These are phyloP conservation scores for Fusarium sp. DNA, from an alignment of 2,329 filamentous ascomycete genomes.

Conservation along the genomic window DNA sequence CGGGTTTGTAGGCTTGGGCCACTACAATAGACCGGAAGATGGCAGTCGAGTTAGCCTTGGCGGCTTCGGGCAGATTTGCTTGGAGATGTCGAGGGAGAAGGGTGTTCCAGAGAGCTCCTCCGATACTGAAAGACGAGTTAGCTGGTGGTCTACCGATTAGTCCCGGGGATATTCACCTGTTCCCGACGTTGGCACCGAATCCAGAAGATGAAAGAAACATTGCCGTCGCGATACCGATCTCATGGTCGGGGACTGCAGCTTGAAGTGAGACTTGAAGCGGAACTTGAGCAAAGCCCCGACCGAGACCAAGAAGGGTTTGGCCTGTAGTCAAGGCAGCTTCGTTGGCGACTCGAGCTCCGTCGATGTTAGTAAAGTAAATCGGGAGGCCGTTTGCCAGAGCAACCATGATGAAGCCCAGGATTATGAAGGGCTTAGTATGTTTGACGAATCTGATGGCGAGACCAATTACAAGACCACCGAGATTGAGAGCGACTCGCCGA, in stretches of 20 bases:
- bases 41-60: conserved; percentile 17
- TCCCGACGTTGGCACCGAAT: conserved; percentile 28
- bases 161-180: not conserved
- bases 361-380: conserved; percentile 34
- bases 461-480: conserved; percentile 19
- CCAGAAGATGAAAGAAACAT: conserved; percentile 34
- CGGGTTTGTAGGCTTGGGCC: conserved; percentile 28
- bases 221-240: conserved; percentile 24
- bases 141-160: too few species aligned
- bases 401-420: conserved; percentile 25
- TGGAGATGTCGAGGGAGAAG: not conserved
- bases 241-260: conserved; percentile 18
- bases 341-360: conserved; percentile 18
- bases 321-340: conserved; percentile 25
- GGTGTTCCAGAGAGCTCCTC: not conserved
- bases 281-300: conserved; percentile 27
- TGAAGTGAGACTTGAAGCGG: conserved; percentile 16
- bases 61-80: not conserved
- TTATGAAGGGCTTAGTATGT: conserved; percentile 29
- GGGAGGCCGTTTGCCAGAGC: conserved; percentile 29
- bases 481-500: conserved; percentile 24
- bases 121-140: not conserved
- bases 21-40: conserved; percentile 46
- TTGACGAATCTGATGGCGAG: conserved; percentile 22
- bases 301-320: conserved; percentile 30